Base-by-base conservation (phyloP, 2,329 filamentous ascomycete species). In the Cladobotryum protrusum region DNA sequence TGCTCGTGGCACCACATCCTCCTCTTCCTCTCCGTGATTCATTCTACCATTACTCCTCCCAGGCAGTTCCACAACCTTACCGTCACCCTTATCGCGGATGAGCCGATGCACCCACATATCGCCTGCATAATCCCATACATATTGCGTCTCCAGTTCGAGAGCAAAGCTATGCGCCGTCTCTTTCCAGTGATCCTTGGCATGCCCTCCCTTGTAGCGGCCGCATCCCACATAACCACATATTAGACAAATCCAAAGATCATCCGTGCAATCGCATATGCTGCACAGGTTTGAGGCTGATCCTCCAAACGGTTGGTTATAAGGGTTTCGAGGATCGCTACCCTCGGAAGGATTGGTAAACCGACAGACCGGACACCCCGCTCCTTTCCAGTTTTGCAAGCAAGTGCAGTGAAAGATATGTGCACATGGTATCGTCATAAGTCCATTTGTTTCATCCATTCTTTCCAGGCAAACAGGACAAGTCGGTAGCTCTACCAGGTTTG, bases 401-500 rank as follows among this genome's bases (percentile, higher is more conserved):
- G 86, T 91, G 64, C 93, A 97, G 66, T 99, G 93, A 64, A 99
- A 99, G 46, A 97, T 89, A 61, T 99, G 93, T 62, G 97, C 92
- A 64, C 93, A 99, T 29, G 95, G 85, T 37, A 97, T 97, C 1
- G 93, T 99, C 63, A 99, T 81, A 2, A 99, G 75, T 0, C 93
- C 93, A 0, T 90, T 95, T 0, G 91, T 96, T 65, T 97, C 92
- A 62, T 99, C 93, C 93, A 99, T 99, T 43, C 92, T 85, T 67
- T 99, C 93, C 5, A 99, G 78, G 58, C 93, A 99, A 9, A 99
- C 93, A 0, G 93, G 91, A 57, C 93, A 99, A 1, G 93, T 97
- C 2, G 93, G 93, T 12, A 99, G 74, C 69, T 99, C 93, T 48
- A 96, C 79, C 1, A 97, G 76, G 45, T 88, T 86, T 1, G 91